phyloP scores from a whole-genome alignment of 257 asterid genomes.

The Capsicum rhomboideum region DNA sequence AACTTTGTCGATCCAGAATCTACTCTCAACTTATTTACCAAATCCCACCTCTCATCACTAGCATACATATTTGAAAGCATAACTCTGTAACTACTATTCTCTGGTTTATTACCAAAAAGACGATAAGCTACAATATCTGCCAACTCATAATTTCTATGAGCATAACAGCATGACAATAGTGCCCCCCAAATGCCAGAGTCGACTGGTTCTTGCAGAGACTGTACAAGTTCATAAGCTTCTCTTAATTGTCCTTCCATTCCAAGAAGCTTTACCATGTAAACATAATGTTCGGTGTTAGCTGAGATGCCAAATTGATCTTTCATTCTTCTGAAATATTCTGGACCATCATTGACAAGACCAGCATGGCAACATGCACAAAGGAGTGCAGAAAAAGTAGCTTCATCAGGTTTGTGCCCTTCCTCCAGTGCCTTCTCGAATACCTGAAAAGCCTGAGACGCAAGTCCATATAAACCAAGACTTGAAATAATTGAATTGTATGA shows the following conservation, averaged over 20 bases:
- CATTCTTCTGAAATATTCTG: conserved; percentile 46
- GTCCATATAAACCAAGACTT: conserved; percentile 61
- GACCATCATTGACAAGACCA: conserved; percentile 54
- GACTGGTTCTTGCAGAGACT: conserved; percentile 35
- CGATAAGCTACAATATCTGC: conserved; percentile 32
- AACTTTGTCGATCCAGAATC: conserved; percentile 18
- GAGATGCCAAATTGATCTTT: conserved; percentile 33
- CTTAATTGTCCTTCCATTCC: conserved; percentile 65
- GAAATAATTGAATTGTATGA: conserved; percentile 54
- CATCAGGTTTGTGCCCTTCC: conserved; percentile 51
- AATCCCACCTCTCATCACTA: conserved; percentile 63
- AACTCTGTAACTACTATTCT: conserved; percentile 34
- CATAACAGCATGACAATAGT: conserved; percentile 60
- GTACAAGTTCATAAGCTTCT: conserved; percentile 55
- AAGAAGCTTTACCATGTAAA: conserved; percentile 79
- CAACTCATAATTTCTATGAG: conserved; percentile 36
- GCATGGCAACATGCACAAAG: conserved; percentile 76
- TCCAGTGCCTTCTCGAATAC: conserved; percentile 37
- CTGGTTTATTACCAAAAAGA: conserved; percentile 21
- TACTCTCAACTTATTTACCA: conserved; percentile 50
- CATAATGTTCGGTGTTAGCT: conserved; percentile 54
- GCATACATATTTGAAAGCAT: conserved; percentile 74
- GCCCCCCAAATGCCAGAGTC: conserved; percentile 72
- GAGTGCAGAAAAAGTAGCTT: conserved; percentile 53
- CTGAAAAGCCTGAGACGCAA: conserved; percentile 40